Evolutionary conservation across 345 rosid species (phyloP).

Genomic region (Citrus reticulata): DNA sequence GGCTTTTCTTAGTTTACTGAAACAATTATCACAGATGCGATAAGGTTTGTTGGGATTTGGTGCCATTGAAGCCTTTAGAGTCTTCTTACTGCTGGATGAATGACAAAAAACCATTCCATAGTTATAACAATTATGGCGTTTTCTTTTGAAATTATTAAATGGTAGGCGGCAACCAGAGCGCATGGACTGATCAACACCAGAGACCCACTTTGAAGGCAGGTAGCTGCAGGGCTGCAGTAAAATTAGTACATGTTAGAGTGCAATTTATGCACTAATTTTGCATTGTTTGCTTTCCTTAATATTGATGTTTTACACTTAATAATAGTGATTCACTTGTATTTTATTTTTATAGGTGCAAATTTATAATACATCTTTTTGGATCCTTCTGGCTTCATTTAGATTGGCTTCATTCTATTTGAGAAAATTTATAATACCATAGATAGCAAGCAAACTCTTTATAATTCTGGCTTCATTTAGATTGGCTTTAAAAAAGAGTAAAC

Average conservation of each 20-base stretch:
- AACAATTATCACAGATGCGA: conserved; percentile 93
- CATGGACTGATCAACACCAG: conserved; percentile 94
- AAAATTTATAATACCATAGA: too few species aligned
- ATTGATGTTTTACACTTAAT: too few species aligned
- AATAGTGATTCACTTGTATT: too few species aligned
- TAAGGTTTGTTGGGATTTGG: conserved; percentile 91
- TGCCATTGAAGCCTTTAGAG: conserved; percentile 93
- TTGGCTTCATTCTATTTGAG: too few species aligned
- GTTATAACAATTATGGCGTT: conserved; percentile 75
- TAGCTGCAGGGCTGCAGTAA: conserved; percentile 59
- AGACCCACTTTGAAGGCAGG: conserved; percentile 98
- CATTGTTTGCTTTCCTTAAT: too few species aligned
- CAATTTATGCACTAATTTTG: too few species aligned
- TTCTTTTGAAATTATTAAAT: conserved; percentile 83
- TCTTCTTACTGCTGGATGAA: conserved; percentile 88
- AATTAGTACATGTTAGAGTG: conserved; percentile 43
- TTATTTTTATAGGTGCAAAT: too few species aligned
- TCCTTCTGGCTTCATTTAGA: too few species aligned
- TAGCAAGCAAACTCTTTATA: too few species aligned
- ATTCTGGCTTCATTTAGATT: too few species aligned
- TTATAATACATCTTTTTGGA: too few species aligned
- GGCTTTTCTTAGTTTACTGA: conserved; percentile 67
- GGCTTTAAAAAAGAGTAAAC: too few species aligned
- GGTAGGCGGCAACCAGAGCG: conserved; percentile 96
- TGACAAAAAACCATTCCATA: conserved; percentile 93